These are phyloP conservation scores for Penicillium palitans DNA, from an alignment of 2,329 filamentous ascomycete species.

Conservation along the genomic window DNA sequence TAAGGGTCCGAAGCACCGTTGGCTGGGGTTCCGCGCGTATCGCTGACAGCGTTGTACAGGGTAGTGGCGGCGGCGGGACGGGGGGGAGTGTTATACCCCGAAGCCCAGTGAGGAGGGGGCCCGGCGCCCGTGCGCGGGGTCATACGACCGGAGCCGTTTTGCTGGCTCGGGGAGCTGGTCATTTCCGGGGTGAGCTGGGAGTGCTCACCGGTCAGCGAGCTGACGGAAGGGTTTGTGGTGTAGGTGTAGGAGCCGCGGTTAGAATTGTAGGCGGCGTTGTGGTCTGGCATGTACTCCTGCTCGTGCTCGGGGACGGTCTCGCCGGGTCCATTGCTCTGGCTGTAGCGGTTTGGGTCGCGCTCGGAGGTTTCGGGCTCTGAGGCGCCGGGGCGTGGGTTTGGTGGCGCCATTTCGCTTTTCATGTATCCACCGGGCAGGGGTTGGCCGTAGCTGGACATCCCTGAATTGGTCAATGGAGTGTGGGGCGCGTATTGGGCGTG, in stretches of 20 bases:
- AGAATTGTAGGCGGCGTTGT: slow-evolving; percentile 67
- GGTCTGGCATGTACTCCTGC: slow-evolving; percentile 83
- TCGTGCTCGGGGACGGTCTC: slow-evolving; percentile 70
- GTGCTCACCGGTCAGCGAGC: slow-evolving; percentile 68
- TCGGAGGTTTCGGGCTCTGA: slow-evolving; percentile 63
- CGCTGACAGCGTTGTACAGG: slow-evolving; percentile 86
- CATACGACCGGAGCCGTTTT: slow-evolving; percentile 76
- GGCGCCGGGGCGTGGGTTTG: slow-evolving; percentile 61
- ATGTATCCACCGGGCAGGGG: slow-evolving; percentile 62
- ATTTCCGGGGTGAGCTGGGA: slow-evolving; percentile 78
- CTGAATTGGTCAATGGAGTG: slow-evolving; percentile 59
- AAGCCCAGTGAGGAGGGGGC: slow-evolving; percentile 71
- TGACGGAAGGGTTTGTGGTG: slow-evolving; percentile 64
- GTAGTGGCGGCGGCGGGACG: slow-evolving; percentile 71
- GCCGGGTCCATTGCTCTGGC: slow-evolving; percentile 59
- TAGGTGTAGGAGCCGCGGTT: slow-evolving; percentile 77
- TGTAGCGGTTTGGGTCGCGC: slow-evolving; percentile 67
- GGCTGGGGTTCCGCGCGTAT: slow-evolving; percentile 64
- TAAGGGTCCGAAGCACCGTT: slow-evolving; percentile 74
- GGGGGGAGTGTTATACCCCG: slow-evolving; percentile 77
- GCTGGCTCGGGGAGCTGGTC: slow-evolving; percentile 73
- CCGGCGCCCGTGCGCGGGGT: slow-evolving; percentile 78
- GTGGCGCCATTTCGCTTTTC: slow-evolving; percentile 87
- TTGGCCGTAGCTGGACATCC: slow-evolving; percentile 67
- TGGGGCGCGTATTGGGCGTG: slow-evolving; percentile 69